Conservation (phyloP, 2,329 filamentous ascomycete genomes). For the Sarocladium strictum region DNA sequence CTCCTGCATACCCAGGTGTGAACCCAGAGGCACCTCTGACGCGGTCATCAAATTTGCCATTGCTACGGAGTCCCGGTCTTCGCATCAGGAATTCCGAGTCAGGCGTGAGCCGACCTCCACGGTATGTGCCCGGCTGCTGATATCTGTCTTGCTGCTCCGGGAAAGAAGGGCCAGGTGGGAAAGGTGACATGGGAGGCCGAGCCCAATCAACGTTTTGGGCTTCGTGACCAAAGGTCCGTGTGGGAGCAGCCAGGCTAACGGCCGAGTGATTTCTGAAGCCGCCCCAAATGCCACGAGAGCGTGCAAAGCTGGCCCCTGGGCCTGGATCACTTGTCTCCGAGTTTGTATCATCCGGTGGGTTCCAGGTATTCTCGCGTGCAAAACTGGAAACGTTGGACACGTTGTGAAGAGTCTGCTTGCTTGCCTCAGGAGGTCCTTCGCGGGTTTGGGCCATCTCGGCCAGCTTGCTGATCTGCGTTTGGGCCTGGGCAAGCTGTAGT, state of each 20-base stretch:
- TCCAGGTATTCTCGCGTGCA: constrained; percentile 44
- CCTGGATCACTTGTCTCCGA: constrained; percentile 52
- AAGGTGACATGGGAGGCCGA: constrained; percentile 17
- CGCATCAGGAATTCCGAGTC: constrained; percentile 44
- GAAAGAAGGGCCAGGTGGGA: background rate
- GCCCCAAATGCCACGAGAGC: constrained; percentile 51
- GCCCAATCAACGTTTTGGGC: background rate
- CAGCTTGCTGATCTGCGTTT: constrained; percentile 64
- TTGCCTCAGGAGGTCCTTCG: background rate
- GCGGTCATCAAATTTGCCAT: constrained; percentile 36
- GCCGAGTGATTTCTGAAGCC: constrained; percentile 37
- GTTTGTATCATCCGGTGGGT: constrained; percentile 45
- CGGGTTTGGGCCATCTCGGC: constrained; percentile 64
- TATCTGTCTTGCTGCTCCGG: constrained; percentile 19
- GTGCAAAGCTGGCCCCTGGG: constrained; percentile 45
- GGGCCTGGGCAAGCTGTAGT: constrained; percentile 64
- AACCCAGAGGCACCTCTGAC: background rate
- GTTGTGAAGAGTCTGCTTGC: background rate
- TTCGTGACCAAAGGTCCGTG: background rate
- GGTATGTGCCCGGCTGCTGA: constrained; percentile 33
- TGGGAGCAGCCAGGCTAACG: background rate
- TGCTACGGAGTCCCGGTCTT: constrained; percentile 36
- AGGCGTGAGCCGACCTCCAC: constrained; percentile 39
- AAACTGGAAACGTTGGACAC: background rate
- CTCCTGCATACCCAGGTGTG: background rate